Evolutionary conservation across 1,284 basidiomycete species (phyloP), one percentile per base, ranked within the genome.

Genomic region (Heterobasidion irregulare): DNA sequence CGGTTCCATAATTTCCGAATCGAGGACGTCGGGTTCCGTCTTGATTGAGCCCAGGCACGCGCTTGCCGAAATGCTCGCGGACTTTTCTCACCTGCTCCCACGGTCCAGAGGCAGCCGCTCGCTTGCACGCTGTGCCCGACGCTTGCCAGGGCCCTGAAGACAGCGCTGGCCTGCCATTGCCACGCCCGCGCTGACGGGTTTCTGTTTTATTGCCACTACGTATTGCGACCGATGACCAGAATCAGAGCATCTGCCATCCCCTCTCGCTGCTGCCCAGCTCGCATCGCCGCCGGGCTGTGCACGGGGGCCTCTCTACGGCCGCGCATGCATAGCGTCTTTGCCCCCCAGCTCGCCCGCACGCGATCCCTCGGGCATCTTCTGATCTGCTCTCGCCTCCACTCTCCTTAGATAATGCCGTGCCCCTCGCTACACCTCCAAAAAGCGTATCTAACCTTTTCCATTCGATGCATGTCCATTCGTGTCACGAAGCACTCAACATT

Each of bases 1-100:
- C 38, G 12, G 38, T 41, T 41, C 38, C 38, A 41, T 41, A 10
- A 59, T 59, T 59, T 48, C 59, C 57, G 53, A 55, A 60, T 60
- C 59, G 58, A 57, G 59, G 52, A 45, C 41, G 44, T 45, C 53
- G 50, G 19, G 48, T 32, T 41, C 12, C 12, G 38, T 19, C 59
- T 60, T 61, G 56, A 61, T 61, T 60, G 60, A 61, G 51, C 61
- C 59, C 60, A 60, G 59, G 59, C 54, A 61, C 59, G 32, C 41
- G 50, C 38, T 41, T 10, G 38, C 12, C 38, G n/a, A 41, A 12
- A 36, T 35, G 48, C 49, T 59, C 58, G 54, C 59, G 58, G 58
- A 59, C 58, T 54, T 56, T 33, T 16, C 8, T 53, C 51, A 52
- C 57, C 34, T 33, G 26, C 33, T 16, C 34, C 48, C 19, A 33